A percentile compares a stretch with the other conserved stretches of the same genome.
These are phyloP conservation scores for Talaromyces liani DNA, from an alignment of 495 filamentous ascomycete genomes.

Conservation along the genomic window DNA sequence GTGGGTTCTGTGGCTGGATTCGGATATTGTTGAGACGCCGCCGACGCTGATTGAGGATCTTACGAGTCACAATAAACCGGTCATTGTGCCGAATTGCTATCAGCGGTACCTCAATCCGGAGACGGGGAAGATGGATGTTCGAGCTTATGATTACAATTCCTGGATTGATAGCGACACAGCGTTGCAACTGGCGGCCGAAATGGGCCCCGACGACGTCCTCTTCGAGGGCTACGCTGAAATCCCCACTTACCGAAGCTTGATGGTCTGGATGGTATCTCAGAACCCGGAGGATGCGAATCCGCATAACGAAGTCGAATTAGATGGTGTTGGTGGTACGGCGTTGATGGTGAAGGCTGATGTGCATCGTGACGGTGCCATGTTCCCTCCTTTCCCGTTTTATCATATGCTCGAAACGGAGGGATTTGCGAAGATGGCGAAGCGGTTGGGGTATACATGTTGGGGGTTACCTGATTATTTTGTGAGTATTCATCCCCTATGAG, in stretches of 20 bases:
- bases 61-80: conserved; percentile 72
- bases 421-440: conserved; percentile 92
- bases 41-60: conserved; percentile 85
- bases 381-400: conserved; percentile 92
- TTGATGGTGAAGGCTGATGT: conserved; percentile 96
- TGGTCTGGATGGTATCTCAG: conserved; percentile 72
- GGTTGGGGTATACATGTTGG: conserved; percentile 75
- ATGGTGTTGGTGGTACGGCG: conserved; percentile 92
- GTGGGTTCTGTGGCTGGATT: conserved; percentile 95
- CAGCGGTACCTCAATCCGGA: conserved; percentile 77
- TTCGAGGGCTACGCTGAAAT: conserved; percentile 90
- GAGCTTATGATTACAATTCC: conserved; percentile 94
- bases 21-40: conserved; percentile 87
- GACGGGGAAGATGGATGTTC: conserved; percentile 57
- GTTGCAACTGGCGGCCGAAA: conserved; percentile 61
- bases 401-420: conserved; percentile 97
- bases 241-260: conserved; percentile 81
- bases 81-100: conserved; percentile 93
- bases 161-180: conserved; percentile 86
- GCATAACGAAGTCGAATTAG: conserved; percentile 59
- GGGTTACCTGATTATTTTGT: conserved; percentile 97
- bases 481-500: conserved; percentile 21
- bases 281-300: conserved; percentile 40
- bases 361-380: conserved; percentile 97
- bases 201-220: conserved; percentile 87